Percentiles rank a stretch among this genome's conserved stretches.
These are phyloP conservation scores for Acanthamoeba sp. DNA, from an alignment of 208 protist species.

Conservation along the genomic window DNA sequence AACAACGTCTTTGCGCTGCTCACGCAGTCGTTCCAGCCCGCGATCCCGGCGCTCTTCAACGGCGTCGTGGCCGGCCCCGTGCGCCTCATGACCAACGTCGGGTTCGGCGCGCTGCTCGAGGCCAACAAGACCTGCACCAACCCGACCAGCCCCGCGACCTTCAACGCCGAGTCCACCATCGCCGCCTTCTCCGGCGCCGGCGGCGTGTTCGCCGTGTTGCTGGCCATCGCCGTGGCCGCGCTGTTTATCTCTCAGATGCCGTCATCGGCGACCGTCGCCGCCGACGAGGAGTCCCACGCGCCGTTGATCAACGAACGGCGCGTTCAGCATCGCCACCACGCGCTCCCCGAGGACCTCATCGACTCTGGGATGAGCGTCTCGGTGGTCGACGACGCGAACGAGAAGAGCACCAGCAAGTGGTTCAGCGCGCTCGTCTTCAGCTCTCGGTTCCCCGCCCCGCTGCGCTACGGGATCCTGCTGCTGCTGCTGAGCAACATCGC, in stretches of 20 bases:
- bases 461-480: slow-evolving; percentile 81
- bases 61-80: slow-evolving; percentile 26
- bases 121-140: not conserved
- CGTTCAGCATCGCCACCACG: not conserved
- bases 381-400: not conserved
- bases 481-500: slow-evolving; percentile 85
- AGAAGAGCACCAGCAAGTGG: slow-evolving; percentile 1
- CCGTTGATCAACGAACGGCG: not conserved
- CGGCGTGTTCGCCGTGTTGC: slow-evolving; percentile 17
- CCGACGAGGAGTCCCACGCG: not conserved
- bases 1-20: slow-evolving; percentile 66
- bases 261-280: not conserved
- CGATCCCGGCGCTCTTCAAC: slow-evolving; percentile 74
- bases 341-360: not conserved
- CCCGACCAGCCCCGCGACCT: not conserved
- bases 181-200: not conserved
- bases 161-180: not conserved
- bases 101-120: not conserved
- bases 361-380: not conserved
- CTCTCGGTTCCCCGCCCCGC: not conserved
- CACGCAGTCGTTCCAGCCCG: slow-evolving; percentile 32
- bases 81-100: not conserved
- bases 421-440: slow-evolving; percentile 48
- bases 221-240: not conserved
- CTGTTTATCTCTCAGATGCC: not conserved